Percentiles rank a stretch among this genome's conserved stretches.
phyloP scores from a whole-genome alignment of 75 land plant species.

The Pinus taeda region DNA sequence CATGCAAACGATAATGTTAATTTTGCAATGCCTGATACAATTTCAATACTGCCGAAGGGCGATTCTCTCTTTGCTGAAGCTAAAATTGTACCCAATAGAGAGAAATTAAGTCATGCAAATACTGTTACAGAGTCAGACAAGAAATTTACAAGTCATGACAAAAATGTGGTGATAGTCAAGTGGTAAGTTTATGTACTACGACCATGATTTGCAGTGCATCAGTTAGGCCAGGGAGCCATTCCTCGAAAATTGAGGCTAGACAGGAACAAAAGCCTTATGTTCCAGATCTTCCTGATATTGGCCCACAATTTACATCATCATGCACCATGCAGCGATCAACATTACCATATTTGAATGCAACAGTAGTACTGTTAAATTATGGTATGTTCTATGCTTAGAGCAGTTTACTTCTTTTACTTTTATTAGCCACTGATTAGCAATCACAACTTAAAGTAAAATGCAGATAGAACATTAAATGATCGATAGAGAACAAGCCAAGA shows the following conservation, averaged over 20 bases:
- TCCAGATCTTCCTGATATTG: conserved; percentile 12
- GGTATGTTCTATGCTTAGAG: too few relatives aligned
- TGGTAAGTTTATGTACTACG: neutral
- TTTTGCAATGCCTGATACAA: neutral
- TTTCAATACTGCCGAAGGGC: neutral
- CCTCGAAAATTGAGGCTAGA: neutral
- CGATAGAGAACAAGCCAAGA: too few relatives aligned
- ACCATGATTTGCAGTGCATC: neutral
- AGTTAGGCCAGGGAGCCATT: neutral
- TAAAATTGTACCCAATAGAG: neutral
- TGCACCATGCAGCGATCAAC: conserved; percentile 20
- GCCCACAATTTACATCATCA: conserved; percentile 17
- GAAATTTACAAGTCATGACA: neutral
- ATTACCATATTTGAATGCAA: conserved; percentile 60
- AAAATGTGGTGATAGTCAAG: neutral
- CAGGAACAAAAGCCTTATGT: conserved; percentile 5
- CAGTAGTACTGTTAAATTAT: too few relatives aligned
- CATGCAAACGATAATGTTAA: conserved; percentile 1
- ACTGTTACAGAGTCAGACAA: neutral
- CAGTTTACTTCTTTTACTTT: too few relatives aligned
- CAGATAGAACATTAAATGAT: too few relatives aligned
- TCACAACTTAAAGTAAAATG: too few relatives aligned
- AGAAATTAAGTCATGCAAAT: neutral
- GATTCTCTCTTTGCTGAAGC: neutral
- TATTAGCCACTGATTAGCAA: too few relatives aligned